phyloP scores from a whole-genome alignment of 2,329 filamentous ascomycete genomes.

The Pseudogymnoascus sp. region DNA sequence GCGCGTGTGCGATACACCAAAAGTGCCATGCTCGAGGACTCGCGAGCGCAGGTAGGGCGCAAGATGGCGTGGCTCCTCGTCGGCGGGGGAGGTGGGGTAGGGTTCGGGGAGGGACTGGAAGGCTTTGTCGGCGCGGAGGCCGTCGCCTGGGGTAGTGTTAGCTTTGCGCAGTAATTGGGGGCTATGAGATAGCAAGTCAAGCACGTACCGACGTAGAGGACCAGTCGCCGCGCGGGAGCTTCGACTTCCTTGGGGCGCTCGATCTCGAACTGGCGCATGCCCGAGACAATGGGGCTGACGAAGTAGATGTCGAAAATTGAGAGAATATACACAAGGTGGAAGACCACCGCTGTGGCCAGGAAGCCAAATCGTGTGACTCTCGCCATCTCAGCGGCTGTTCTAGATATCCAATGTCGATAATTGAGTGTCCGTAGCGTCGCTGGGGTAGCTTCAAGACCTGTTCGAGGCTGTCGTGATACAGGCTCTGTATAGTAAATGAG shows the following conservation, averaged over 20 bases:
- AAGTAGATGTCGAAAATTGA: constrained; percentile 99
- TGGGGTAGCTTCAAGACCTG: background rate
- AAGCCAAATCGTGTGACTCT: constrained; percentile 66
- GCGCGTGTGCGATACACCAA: constrained; percentile 92
- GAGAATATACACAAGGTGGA: constrained; percentile 87
- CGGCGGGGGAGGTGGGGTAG: constrained; percentile 57
- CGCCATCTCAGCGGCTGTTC: constrained; percentile 39
- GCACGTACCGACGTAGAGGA: constrained; percentile 78
- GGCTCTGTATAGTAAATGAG: constrained; percentile 20
- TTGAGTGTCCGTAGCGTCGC: background rate
- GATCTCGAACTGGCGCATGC: constrained; percentile 77
- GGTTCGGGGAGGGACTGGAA: constrained; percentile 91
- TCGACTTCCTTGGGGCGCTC: constrained; percentile 51
- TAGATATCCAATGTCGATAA: background rate
- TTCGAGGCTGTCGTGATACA: background rate
- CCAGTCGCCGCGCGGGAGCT: constrained; percentile 79
- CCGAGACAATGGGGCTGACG: constrained; percentile 91
- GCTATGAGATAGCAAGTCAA: background rate
- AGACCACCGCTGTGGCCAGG: constrained; percentile 78
- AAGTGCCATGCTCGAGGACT: constrained; percentile 83
- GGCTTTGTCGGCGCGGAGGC: constrained; percentile 92
- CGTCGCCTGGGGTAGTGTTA: constrained; percentile 55
- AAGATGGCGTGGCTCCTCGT: constrained; percentile 68
- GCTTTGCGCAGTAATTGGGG: constrained; percentile 8
- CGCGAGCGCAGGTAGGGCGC: constrained; percentile 87